phyloP scores from a whole-genome alignment of 2,329 filamentous ascomycete genomes.

The Colletotrichum salicis region DNA sequence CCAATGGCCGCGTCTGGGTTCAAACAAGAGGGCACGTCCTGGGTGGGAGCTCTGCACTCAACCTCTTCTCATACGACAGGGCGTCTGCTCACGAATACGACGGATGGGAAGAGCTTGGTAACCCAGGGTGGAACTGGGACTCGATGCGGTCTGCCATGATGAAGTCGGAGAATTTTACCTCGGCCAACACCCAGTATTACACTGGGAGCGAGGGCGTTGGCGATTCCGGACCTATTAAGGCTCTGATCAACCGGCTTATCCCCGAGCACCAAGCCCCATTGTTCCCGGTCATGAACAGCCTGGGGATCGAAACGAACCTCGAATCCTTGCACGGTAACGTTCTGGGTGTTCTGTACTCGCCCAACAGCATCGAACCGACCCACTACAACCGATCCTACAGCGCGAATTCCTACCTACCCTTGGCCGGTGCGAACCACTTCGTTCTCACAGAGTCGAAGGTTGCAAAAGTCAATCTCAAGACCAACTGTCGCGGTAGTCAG shows the following conservation, averaged over 20 bases:
- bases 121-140: constrained; percentile 48
- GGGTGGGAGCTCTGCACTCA: constrained; percentile 56
- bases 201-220: constrained; percentile 35
- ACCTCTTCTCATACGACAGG: constrained; percentile 51
- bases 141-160: constrained; percentile 47
- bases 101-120: constrained; percentile 47
- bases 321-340: constrained; percentile 59
- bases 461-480: constrained; percentile 49
- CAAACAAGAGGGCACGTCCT: constrained; percentile 56
- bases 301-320: constrained; percentile 53
- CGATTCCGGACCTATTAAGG: constrained; percentile 39
- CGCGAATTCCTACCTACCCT: constrained; percentile 53
- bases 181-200: constrained; percentile 31
- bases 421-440: constrained; percentile 54
- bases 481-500: constrained; percentile 25
- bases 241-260: constrained; percentile 51
- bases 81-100: constrained; percentile 44
- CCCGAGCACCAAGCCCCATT: constrained; percentile 54
- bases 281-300: constrained; percentile 55
- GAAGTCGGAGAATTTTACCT: constrained; percentile 42
- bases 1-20: constrained; percentile 48
- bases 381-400: constrained; percentile 62
- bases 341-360: constrained; percentile 61
- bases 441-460: constrained; percentile 49
- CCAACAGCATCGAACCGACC: constrained; percentile 58